Base-by-base conservation (phyloP, 2,329 filamentous ascomycete genomes). In the Diaporthe humulicola region DNA sequence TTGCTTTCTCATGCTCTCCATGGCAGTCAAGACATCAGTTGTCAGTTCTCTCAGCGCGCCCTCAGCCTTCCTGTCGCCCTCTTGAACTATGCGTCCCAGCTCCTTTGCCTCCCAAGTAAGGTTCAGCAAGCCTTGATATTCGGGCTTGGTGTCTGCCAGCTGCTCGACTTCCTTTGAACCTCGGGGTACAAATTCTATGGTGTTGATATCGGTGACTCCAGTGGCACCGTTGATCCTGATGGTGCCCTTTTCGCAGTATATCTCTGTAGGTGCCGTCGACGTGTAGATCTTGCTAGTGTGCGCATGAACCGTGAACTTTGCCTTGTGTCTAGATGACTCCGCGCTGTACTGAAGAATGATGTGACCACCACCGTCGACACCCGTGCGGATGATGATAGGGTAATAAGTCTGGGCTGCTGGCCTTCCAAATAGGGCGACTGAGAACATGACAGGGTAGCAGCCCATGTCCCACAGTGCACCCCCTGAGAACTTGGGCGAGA, bases 201-300 rank as follows among this genome's bases (percentile, higher is more conserved):
- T 74, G 40, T 76, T 56, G 38, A 76, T 76, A 6, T 76, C 74
- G n/a, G 74, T 74, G 19, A 74, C 72, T 0, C 74, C 74, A 10
- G 74, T 76, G 4, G 72, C 74, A 10, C 74, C 74, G 38, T 72
- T 76, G 54, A 76, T 25, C 3, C 58, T 61, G 45, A 76, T 64
- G 2, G 74, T 76, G 30, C 74, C 74, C 60, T 76, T 76, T 30
- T 76, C 72, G 45, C 67, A 71, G 48, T 76, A 76, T 30, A 76
- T 76, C 60, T 76, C 74, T 1, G 74, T 74, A 4, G 74, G 74
- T n/a, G 74, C 72, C 19, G 72, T 70, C 33, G 74, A 76, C n/a
- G 74, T 76, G 67, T 76, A 76, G 9, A 76, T 76, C 72, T 76
- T 76, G 74, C 74, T 76, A 2, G 74, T 76, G n/a, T 76, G 74